These are phyloP conservation scores for Leccinum ochraceum DNA, from an alignment of 768 basidiomycete genomes.

Conservation along the genomic window DNA sequence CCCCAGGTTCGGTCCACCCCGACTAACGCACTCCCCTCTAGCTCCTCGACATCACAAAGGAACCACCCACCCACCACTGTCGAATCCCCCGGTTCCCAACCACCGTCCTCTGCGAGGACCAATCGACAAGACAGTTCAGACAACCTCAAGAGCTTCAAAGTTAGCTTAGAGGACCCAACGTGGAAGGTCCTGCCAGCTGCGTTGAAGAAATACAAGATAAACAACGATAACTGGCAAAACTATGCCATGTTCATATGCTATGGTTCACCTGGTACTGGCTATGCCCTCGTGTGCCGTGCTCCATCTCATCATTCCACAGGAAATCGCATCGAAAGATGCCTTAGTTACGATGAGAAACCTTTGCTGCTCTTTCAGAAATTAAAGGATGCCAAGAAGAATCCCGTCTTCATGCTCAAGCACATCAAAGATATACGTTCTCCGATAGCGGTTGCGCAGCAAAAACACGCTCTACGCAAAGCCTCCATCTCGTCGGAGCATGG, in stretches of 20 bases:
- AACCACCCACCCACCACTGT: conserved; percentile 29
- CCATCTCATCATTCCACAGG: conserved; percentile 37
- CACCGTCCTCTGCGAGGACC: conserved; percentile 30
- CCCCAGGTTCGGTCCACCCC: conserved; percentile 37
- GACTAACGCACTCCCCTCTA: conserved; percentile 13
- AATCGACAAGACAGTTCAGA: conserved; percentile 68
- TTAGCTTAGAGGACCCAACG: conserved; percentile 95
- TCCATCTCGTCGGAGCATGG: conserved; percentile 39
- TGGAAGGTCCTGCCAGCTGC: conserved; percentile 99
- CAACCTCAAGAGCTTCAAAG: conserved; percentile 94
- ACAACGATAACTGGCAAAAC: conserved; percentile 97
- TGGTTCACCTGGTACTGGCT: conserved; percentile 72
- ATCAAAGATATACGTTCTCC: conserved; percentile 95
- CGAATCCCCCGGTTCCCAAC: conserved; percentile 32
- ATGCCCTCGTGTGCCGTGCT: not conserved
- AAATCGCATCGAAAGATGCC: conserved; percentile 85
- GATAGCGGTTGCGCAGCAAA: conserved; percentile 94
- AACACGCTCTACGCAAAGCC: conserved; percentile 87
- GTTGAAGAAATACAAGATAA: conserved; percentile 98
- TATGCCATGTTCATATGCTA: conserved; percentile 99
- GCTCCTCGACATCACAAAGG: conserved; percentile 34
- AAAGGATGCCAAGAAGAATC: conserved; percentile 96
- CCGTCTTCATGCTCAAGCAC: conserved; percentile 98
- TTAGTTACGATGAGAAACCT: conserved; percentile 98
- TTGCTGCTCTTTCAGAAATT: conserved; percentile 95